Evolutionary conservation across 2,329 filamentous ascomycete genomes (phyloP), one percentile per base, ranked within the genome.

Genomic region (Xylariomycetidae sp.): DNA sequence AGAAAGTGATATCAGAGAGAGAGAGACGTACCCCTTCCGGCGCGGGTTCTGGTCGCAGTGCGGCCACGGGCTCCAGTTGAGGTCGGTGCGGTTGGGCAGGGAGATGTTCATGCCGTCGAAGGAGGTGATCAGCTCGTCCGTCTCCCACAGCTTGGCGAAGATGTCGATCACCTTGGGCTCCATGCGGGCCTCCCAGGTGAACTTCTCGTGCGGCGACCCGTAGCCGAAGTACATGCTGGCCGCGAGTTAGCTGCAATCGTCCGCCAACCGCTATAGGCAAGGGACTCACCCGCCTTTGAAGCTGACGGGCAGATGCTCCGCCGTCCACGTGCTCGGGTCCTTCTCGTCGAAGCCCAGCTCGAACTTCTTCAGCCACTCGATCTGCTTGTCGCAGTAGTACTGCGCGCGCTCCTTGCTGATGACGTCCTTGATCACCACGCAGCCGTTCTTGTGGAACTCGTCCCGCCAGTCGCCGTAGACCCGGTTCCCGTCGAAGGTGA

Each of bases 21-120:
- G 25, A 12, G 10, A 16, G 16, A 36, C 43, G 34, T 54, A 58
- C 35, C 61, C 64, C 38, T 64, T 64, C 3, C 58, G 51, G 5
- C 57, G 39, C 0, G 57, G 64, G 19, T 54, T 58, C 40, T 68
- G 62, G 43, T 68, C 65, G 26, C 58, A 56, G 35, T 68, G 65
- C 5, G 64, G 64, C 65, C 65, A 69, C 3, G 63, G 61, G 15
- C 43, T 53, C 54, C 53, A 63, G 3, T 37, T 50, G 6, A 63
- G 38, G 31, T 63, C 57, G 23, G 56, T 63, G 2, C 57, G 51
- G n/a, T 54, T 52, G 1, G 64, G 63, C n/a, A 66, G 43, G 0
- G 60, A 60, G 25, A 67, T 53, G 39, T 68, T 67, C 37, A 67
- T 55, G 25, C 45, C 47, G 32, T 54, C 50, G 30, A 54, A 54